A percentile compares a stretch with the other conserved stretches of the same genome.
These are phyloP conservation scores for Cladosporium sp. DNA, from an alignment of 2,329 filamentous ascomycete genomes.

Conservation along the genomic window DNA sequence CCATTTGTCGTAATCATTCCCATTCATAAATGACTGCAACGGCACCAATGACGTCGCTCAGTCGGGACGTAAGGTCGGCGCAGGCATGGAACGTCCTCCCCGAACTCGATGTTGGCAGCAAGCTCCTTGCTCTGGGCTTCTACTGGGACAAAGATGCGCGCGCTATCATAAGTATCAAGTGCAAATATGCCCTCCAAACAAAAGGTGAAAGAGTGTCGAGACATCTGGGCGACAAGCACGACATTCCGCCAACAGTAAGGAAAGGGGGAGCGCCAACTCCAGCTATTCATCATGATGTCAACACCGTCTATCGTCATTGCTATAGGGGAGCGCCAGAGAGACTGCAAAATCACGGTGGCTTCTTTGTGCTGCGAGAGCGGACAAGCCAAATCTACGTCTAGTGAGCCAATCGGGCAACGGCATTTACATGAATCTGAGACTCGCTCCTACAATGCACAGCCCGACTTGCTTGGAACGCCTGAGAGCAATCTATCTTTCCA, in stretches of 20 bases:
- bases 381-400: neutral
- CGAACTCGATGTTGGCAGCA: constrained; percentile 11
- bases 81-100: constrained; percentile 10
- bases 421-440: neutral
- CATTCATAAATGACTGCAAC: neutral
- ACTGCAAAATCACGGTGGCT: neutral
- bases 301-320: neutral
- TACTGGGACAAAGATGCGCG: constrained; percentile 11
- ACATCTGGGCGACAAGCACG: constrained; percentile 14
- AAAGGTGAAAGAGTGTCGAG: constrained; percentile 13
- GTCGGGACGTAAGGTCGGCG: neutral
- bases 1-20: neutral
- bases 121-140: constrained; percentile 10
- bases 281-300: neutral
- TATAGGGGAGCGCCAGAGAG: neutral
- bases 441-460: neutral
- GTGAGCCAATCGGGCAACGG: neutral
- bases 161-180: constrained; percentile 12
- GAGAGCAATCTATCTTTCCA: neutral
- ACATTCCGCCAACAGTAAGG: constrained; percentile 4
- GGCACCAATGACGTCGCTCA: constrained; percentile 2
- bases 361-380: neutral
- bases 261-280: neutral
- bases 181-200: constrained; percentile 13
- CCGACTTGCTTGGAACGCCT: neutral